phyloP scores from a whole-genome alignment of 305 asterid genomes.

The Fraxinus latifolia region DNA sequence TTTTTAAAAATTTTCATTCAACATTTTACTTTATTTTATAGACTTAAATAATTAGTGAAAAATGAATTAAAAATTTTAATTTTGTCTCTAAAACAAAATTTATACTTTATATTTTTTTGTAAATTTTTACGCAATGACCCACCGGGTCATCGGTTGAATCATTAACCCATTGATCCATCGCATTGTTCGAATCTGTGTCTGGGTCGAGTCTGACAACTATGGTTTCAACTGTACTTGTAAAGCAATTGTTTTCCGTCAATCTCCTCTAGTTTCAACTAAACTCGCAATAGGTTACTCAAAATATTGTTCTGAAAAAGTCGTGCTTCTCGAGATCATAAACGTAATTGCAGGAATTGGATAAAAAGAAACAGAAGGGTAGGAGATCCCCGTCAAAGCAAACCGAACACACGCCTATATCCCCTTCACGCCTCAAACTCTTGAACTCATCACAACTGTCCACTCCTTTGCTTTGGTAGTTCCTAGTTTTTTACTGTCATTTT shows the following conservation, averaged over 20 bases:
- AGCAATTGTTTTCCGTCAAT: neutral
- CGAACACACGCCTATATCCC: neutral
- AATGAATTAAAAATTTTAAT: too few relatives aligned
- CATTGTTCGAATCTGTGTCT: too few relatives aligned
- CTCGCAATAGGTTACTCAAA: neutral
- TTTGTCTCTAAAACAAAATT: too few relatives aligned
- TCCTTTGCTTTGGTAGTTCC: neutral
- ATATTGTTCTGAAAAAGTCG: neutral
- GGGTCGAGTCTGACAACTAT: too few relatives aligned
- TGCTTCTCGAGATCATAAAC: neutral
- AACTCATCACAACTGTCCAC: neutral
- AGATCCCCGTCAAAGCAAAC: neutral
- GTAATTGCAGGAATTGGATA: neutral
- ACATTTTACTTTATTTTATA: too few relatives aligned
- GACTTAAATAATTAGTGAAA: too few relatives aligned
- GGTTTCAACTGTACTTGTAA: neutral
- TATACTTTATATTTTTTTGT: too few relatives aligned
- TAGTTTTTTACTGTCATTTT: neutral
- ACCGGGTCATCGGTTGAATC: too few relatives aligned
- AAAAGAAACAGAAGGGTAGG: neutral
- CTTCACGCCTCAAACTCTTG: neutral
- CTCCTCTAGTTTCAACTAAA: neutral
- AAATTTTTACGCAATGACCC: too few relatives aligned
- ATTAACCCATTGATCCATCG: too few relatives aligned
- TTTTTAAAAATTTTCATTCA: too few relatives aligned